Conservation (phyloP, 2,329 filamentous ascomycete species). For the Alternaria sp. region DNA sequence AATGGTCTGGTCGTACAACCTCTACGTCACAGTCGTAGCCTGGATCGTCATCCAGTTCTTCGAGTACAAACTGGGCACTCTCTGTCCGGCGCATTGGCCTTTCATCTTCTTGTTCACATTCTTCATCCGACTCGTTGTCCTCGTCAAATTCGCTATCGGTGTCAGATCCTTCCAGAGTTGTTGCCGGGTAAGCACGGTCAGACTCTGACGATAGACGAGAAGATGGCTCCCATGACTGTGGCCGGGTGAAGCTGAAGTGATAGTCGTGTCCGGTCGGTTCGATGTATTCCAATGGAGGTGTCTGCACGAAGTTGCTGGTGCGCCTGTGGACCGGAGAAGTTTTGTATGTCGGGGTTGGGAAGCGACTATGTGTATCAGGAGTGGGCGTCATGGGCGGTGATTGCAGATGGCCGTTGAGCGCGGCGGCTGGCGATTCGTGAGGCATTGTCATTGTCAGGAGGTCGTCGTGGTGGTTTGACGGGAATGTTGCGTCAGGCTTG, state of each 20-base stretch:
- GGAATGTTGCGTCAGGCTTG: conserved; percentile 43
- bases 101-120: conserved; percentile 38
- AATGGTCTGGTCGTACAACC: conserved; percentile 55
- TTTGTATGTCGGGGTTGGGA: conserved; percentile 40
- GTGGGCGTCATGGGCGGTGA: conserved; percentile 51
- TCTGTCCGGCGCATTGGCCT: conserved; percentile 36
- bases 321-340: conserved; percentile 48
- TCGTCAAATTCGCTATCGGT: conserved; percentile 26
- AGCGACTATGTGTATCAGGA: conserved; percentile 37
- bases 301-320: conserved; percentile 43
- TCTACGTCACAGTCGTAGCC: conserved; percentile 54
- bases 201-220: conserved; percentile 51
- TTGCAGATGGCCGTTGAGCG: conserved; percentile 43
- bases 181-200: conserved; percentile 42
- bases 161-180: conserved; percentile 46
- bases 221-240: conserved; percentile 44
- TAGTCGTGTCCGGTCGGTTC: conserved; percentile 46
- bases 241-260: conserved; percentile 49
- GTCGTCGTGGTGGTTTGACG: conserved; percentile 35
- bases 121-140: conserved; percentile 37
- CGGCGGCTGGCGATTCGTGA: conserved; percentile 39
- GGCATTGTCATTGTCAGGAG: conserved; percentile 43
- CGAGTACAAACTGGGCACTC: conserved; percentile 51
- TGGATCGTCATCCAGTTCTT: conserved; percentile 53
- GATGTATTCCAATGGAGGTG: conserved; percentile 50